Evolutionary conservation across 148 eudicot species (phyloP).

Genomic region (Persicaria maculosa): DNA sequence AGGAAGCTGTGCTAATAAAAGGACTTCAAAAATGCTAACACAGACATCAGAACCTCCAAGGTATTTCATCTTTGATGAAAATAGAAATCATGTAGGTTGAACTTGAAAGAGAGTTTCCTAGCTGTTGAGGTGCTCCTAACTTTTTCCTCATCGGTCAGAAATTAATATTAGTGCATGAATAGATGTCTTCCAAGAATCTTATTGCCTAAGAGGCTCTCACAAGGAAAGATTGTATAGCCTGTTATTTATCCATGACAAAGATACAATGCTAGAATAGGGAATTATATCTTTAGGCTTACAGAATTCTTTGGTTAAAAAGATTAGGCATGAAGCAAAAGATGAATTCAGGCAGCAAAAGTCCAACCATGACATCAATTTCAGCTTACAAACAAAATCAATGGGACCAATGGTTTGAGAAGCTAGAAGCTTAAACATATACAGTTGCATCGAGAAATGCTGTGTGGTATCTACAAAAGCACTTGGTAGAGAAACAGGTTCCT

Average conservation of each 20-base stretch:
- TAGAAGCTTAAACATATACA: background rate
- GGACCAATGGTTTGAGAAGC: background rate
- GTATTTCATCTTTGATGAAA: background rate
- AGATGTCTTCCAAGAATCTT: background rate
- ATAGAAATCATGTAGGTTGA: background rate
- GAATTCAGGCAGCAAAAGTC: background rate
- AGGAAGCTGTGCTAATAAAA: background rate
- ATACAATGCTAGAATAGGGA: background rate
- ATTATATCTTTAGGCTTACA: background rate
- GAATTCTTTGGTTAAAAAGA: background rate
- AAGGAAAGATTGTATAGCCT: background rate
- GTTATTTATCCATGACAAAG: background rate
- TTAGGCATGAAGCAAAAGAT: background rate
- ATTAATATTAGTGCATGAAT: background rate
- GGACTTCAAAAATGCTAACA: background rate
- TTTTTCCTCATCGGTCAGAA: background rate
- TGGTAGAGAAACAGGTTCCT: background rate
- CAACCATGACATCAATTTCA: background rate
- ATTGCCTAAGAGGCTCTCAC: background rate
- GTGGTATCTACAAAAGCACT: background rate
- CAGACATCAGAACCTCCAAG: background rate
- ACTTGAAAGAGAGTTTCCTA: background rate
- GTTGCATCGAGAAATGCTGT: background rate
- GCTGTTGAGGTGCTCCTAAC: background rate
- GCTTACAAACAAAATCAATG: background rate